Conservation (phyloP, 768 basidiomycete species). For the Termitomyces sp. region DNA sequence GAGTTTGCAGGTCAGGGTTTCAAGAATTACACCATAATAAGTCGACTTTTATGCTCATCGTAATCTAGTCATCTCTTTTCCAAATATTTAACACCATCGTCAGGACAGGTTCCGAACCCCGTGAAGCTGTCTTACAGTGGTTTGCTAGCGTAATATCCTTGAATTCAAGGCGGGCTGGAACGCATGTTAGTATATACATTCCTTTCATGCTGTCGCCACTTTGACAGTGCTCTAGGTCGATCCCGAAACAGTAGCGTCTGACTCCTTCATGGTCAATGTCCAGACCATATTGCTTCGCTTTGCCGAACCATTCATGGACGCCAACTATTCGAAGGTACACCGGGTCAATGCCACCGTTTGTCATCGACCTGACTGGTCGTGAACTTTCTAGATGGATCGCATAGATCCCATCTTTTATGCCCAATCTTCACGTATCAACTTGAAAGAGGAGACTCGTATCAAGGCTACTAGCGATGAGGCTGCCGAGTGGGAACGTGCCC, state of each 20-base stretch:
- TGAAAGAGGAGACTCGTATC: constrained; percentile 89
- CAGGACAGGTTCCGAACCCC: constrained; percentile 68
- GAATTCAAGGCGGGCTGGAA: constrained; percentile 86
- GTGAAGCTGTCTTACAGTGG: constrained; percentile 80
- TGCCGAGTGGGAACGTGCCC: constrained; percentile 57
- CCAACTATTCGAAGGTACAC: constrained; percentile 76
- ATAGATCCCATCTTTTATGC: constrained; percentile 84
- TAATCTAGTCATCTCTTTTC: constrained; percentile 58
- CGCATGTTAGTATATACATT: constrained; percentile 52
- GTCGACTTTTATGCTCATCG: background rate
- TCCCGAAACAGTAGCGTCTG: constrained; percentile 77
- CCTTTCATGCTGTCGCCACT: background rate
- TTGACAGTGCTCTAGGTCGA: constrained; percentile 53
- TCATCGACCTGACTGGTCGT: background rate
- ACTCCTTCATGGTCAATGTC: constrained; percentile 90
- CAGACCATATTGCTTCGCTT: constrained; percentile 80
- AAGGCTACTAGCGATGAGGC: constrained; percentile 90
- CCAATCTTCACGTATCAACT: constrained; percentile 62
- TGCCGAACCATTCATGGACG: constrained; percentile 94
- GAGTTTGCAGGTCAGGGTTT: constrained; percentile 61
- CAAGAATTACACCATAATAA: background rate
- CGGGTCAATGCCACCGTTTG: background rate
- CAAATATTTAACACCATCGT: constrained; percentile 87
- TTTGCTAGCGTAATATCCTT: constrained; percentile 70
- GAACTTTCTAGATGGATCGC: constrained; percentile 66